Evolutionary conservation across 306 rosid species (phyloP).

Genomic region (Trifolium fragiferum): DNA sequence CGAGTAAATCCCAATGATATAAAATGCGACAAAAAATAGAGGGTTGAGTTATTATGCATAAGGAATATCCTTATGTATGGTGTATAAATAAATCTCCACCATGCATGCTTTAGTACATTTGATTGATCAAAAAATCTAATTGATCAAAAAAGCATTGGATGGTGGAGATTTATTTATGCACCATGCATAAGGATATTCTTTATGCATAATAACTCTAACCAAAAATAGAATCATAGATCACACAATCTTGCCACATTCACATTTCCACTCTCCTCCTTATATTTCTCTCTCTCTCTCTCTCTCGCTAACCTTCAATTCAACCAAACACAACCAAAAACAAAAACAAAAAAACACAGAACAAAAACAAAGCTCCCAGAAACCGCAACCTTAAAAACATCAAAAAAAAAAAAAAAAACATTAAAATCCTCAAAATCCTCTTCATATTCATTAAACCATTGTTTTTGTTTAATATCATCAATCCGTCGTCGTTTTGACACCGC

Average conservation of each 20-base stretch:
- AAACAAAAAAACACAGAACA: background rate
- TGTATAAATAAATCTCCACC: no score
- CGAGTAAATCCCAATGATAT: background rate
- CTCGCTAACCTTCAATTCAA: background rate
- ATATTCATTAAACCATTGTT: background rate
- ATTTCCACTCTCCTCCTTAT: conserved; percentile 28
- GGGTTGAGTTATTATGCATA: no score
- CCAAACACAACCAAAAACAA: background rate
- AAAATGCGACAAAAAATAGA: conserved; percentile 35
- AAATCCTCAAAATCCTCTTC: background rate
- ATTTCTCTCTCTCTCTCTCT: conserved; percentile 35
- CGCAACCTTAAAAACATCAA: conserved; percentile 15
- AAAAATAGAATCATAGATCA: conserved; percentile 39
- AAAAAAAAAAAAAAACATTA: background rate
- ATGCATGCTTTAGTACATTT: no score
- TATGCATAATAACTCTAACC: no score
- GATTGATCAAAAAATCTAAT: no score
- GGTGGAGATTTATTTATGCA: no score
- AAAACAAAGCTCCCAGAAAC: conserved; percentile 9
- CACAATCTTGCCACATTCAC: conserved; percentile 38
- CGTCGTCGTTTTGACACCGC: conserved; percentile 20
- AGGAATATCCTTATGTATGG: no score
- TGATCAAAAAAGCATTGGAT: no score
- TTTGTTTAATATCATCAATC: background rate
- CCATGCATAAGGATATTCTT: no score